Base-by-base conservation (phyloP, 768 basidiomycete genomes). In the Leucocoprinus leucothites region DNA sequence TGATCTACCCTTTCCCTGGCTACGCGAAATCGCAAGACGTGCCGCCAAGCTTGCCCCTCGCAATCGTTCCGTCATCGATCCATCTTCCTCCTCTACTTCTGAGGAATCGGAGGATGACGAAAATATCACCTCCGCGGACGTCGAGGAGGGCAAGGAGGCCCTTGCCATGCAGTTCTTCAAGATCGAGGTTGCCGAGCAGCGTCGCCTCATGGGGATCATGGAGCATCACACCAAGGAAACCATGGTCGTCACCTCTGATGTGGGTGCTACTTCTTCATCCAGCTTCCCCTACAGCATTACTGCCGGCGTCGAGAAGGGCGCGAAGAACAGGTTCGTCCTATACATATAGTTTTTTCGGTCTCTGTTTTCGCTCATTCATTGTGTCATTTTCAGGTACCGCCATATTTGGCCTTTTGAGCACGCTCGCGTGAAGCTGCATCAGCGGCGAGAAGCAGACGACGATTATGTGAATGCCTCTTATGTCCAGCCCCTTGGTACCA, bases 351-450 rank as follows among this genome's bases (percentile, higher is more conserved):
- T 40, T n/a, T 19, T 31, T 41, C 9, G 13, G 25, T 51, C n/a
- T 8, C 28, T 31, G 42, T 38, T 50, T 50, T n/a, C n/a, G 49
- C 35, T 40, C 48, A 11, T 28, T 51, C 36, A 36, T 43, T 54
- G 19, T 58, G 41, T 60, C 52, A 53, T 31, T 13, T 47, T 28
- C 59, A 94, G 93, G 58, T 98, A 97, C 72, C 87, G 89, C 57
- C 89, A 98, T 67, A 97, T 98, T 55, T 98, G 94, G 92, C 96
- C 96, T 0, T 98, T 94, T 60, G 94, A 96, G 65, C 93, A 95
- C 64, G 89, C 95, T 19, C 86, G 96, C 36, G 94, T 98, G 3
- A 80, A 87, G 45, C 74, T 98, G 50, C 74, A 78, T 53, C 66
- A 70, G 34, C 61, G 62, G 38, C 62, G 56, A 47, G 60, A 63